Base-by-base conservation (phyloP, 2,329 filamentous ascomycete species). In the Monosporascus sp. region DNA sequence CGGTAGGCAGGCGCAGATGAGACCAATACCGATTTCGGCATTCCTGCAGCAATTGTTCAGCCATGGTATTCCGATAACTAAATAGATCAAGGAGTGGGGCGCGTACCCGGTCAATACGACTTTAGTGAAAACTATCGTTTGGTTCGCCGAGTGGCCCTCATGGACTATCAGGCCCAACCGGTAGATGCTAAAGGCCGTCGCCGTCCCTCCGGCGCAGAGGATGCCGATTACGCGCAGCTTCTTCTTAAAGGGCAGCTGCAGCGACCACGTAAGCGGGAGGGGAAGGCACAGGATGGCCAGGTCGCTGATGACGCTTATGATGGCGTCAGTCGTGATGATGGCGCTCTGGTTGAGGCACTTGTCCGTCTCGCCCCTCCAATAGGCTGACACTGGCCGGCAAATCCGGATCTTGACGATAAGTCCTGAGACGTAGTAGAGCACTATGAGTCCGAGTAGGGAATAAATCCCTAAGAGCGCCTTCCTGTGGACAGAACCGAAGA, bases 371-470 rank as follows among this genome's bases (percentile, higher is more conserved):
- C 66, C 62, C 2, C 62, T 55, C 75, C 75, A 77, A 51, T 74
- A 76, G 2, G 65, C 69, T 6, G 61, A 51, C 24, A 77, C 72
- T 2, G 75, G 75, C 34, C 61, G 59, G 57, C 74, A 78, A 24
- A 72, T 69, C 44, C 71, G 64, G 38, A 74, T 70, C 51, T 76
- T 75, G 38, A 76, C 63, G 34, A 76, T 70, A 5, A 73, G 57
- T 14, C 71, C 72, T 0, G 71, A 68, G 11, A 71, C 64, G 49
- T 76, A 77, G 59, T 76, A 76, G 6, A 60, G 59, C 0, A 71
- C 58, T 50, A 76, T 68, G 46, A 72, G 50, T 5, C 54, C 65
- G 19, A 76, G 65, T 47, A 74, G 69, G 37, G 68, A 27, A 56
- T 72, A 71, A 41, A 76, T 70, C 27, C 71, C 69, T 7, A 69